phyloP scores from a whole-genome alignment of 2,329 filamentous ascomycete genomes.

The Fusarium keratoplasticum region DNA sequence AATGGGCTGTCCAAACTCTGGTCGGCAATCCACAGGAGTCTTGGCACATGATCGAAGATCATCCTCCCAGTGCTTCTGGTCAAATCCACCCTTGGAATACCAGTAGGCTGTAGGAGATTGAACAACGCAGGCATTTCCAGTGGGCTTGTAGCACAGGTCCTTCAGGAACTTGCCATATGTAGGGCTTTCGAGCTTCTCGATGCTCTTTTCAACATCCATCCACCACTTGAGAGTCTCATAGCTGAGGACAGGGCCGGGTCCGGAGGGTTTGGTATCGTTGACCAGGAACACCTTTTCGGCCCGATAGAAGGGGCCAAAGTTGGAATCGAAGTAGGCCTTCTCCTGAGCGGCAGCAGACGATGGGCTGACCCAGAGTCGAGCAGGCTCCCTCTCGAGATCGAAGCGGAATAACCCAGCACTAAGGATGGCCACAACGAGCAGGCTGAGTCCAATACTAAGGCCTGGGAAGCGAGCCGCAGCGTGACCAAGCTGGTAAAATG shows the following conservation, averaged over 20 bases:
- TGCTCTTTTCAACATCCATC: slow-evolving; percentile 87
- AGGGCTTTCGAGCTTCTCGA: slow-evolving; percentile 77
- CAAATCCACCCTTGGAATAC: slow-evolving; percentile 64
- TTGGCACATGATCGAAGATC: slow-evolving; percentile 79
- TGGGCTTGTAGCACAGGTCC: slow-evolving; percentile 95
- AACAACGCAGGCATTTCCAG: slow-evolving; percentile 87
- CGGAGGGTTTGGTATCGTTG: slow-evolving; percentile 78
- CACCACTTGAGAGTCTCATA: slow-evolving; percentile 94
- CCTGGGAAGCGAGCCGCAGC: slow-evolving; percentile 85
- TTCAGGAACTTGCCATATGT: slow-evolving; percentile 76
- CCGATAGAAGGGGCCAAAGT: slow-evolving; percentile 96
- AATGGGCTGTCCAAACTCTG: slow-evolving; percentile 89
- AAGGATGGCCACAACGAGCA: slow-evolving; percentile 81
- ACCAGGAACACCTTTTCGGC: slow-evolving; percentile 94
- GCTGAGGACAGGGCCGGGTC: slow-evolving; percentile 81
- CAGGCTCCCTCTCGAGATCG: slow-evolving; percentile 89
- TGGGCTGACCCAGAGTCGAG: slow-evolving; percentile 95
- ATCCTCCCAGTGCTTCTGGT: slow-evolving; percentile 73
- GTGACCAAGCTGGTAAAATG: slow-evolving; percentile 85
- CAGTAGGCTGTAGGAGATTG: slow-evolving; percentile 95
- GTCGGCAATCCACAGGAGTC: slow-evolving; percentile 86
- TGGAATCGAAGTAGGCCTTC: slow-evolving; percentile 91
- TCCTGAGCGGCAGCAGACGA: slow-evolving; percentile 90
- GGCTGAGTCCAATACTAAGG: slow-evolving; percentile 80
- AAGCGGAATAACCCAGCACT: slow-evolving; percentile 92